Base-by-base conservation (phyloP, 2,329 filamentous ascomycete genomes). In the Phyllachora maydis region DNA sequence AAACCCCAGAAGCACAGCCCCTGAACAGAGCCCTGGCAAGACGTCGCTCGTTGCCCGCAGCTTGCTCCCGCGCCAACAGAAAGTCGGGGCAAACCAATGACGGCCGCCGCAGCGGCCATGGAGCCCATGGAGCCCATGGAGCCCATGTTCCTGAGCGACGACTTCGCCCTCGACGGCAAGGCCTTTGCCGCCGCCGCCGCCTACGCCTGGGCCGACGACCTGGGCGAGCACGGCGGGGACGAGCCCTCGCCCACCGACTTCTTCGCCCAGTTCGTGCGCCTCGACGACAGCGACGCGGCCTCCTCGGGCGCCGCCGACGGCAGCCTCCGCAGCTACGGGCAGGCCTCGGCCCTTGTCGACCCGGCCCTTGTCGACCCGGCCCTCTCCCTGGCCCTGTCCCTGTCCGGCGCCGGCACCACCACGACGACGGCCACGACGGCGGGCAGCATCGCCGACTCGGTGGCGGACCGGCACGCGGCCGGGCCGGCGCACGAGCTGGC, bases 211-310 rank as follows among this genome's bases (percentile, higher is more conserved):
- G 16, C 16, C 8, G 25, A 20, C 11, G 22, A 16, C 15, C 15
- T 22, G 15, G 16, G 13, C 8, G 14, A 12, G n/a, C n/a, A n/a
- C n/a, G n/a, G n/a, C n/a, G n/a, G n/a, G n/a, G n/a, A n/a, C n/a
- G n/a, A n/a, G n/a, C n/a, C n/a, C n/a, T n/a, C n/a, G 14, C 6
- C 24, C n/a, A 22, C 13, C 11, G 20, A 24, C 19, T 24, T 29
- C 20, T 18, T 29, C 14, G 28, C 26, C 16, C 14, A 23, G 11
- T 29, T 18, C 14, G 12, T 29, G 14, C 19, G 18, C 14, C 20
- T 29, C 10, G 28, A 29, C 25, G 24, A n/a, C 16, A 15, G 13
- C 11, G 13, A 16, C 11, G 24, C 21, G 13, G 19, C 22, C 8
- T 16, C 12, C 8, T 24, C 26, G 18, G 22, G 21, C 14, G 11